Conservation (phyloP, 2,329 filamentous ascomycete genomes). For the Phyllosticta capitalensis region DNA sequence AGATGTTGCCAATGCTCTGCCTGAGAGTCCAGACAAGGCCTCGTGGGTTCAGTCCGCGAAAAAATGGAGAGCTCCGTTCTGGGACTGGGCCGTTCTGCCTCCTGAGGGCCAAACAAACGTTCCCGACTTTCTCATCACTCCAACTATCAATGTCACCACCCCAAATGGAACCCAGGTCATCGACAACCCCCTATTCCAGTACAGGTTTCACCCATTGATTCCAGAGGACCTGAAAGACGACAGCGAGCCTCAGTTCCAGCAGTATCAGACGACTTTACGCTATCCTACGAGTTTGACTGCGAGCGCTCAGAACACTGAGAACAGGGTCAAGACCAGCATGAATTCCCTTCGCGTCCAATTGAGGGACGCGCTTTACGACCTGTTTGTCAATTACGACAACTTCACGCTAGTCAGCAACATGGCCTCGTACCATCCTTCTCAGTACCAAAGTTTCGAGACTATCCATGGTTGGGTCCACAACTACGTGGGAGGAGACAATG, state of each 20-base stretch:
- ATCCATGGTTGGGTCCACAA: conserved; percentile 42
- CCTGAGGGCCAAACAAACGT: conserved; percentile 16
- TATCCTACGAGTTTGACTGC: conserved; percentile 36
- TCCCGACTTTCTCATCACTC: conserved; percentile 27
- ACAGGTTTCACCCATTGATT: conserved; percentile 45
- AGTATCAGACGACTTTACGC: conserved; percentile 42
- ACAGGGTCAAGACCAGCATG: conserved; percentile 1
- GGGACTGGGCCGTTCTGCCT: conserved; percentile 38
- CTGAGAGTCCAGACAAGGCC: conserved; percentile 24
- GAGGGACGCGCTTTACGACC: conserved; percentile 22
- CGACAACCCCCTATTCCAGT: conserved; percentile 38
- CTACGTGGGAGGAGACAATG: conserved; percentile 46
- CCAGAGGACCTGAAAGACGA: conserved; percentile 46
- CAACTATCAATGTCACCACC: conserved; percentile 34
- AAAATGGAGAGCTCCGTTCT: conserved; percentile 37
- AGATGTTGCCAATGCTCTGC: conserved; percentile 34
- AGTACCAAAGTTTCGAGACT: conserved; percentile 49
- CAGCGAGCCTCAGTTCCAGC: not conserved
- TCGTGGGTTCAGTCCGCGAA: conserved; percentile 32
- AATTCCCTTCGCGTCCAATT: conserved; percentile 17
- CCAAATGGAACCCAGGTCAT: conserved; percentile 31
- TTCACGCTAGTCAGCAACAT: conserved; percentile 62
- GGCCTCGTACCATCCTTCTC: conserved; percentile 34
- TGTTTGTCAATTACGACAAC: conserved; percentile 59
- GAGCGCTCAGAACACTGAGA: conserved; percentile 48